A percentile compares a stretch with the other conserved stretches of the same genome.
phyloP scores from a whole-genome alignment of 2,329 filamentous ascomycete genomes.

The Cladorrhinum sp. region DNA sequence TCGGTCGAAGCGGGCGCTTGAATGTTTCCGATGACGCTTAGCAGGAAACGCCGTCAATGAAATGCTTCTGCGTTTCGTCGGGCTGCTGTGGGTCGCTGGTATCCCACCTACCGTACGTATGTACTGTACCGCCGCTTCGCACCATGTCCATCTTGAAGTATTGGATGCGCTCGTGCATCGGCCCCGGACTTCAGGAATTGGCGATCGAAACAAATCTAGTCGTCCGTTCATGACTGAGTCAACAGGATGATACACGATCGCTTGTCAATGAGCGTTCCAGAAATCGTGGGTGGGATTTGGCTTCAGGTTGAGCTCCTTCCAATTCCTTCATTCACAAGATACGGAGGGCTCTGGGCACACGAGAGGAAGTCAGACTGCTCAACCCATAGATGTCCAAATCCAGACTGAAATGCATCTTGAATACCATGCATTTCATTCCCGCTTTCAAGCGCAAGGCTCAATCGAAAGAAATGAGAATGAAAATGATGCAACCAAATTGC shows the following conservation, averaged over 20 bases:
- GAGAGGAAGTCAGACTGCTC: too few relatives aligned
- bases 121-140: too few relatives aligned
- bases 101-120: too few relatives aligned
- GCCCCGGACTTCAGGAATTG: not conserved
- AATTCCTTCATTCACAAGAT: too few relatives aligned
- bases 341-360: too few relatives aligned
- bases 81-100: not conserved
- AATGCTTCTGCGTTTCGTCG: not conserved
- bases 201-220: not conserved
- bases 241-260: not conserved
- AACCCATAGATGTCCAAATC: too few relatives aligned
- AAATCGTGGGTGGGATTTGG: not conserved
- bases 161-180: not conserved
- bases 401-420: too few relatives aligned
- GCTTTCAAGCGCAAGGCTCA: not conserved
- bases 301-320: not conserved
- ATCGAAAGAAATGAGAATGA: not conserved
- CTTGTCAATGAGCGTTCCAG: not conserved
- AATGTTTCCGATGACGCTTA: slow-evolving; percentile 1
- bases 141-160: not conserved
- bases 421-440: too few relatives aligned
- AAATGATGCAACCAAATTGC: not conserved
- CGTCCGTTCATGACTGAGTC: not conserved
- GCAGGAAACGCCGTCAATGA: slow-evolving; percentile 1
- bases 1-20: not conserved